Percentiles rank a stretch among this genome's conserved stretches.
Evolutionary conservation across 306 rosid species (phyloP).

Genomic region (Castanea crenata): DNA sequence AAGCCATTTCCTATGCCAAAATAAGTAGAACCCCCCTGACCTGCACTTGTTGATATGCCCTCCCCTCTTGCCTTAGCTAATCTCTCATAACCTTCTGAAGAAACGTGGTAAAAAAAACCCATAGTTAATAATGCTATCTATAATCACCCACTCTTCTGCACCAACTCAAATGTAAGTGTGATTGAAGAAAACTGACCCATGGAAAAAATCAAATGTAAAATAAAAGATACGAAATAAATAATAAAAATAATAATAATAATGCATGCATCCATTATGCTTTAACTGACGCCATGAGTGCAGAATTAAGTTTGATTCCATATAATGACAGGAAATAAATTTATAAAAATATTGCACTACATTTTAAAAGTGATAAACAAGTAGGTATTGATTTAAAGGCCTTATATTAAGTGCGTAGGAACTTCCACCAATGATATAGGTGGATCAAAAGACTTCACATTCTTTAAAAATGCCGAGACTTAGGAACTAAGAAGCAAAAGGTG

Average conservation of each 20-base stretch:
- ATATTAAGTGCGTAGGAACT: not conserved
- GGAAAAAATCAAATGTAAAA: not conserved
- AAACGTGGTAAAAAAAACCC: slow-evolving; percentile 9
- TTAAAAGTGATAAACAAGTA: not conserved
- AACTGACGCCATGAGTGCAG: not conserved
- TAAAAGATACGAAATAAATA: not conserved
- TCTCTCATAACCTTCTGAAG: slow-evolving; percentile 81
- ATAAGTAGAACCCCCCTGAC: slow-evolving; percentile 34
- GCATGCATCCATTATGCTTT: not conserved
- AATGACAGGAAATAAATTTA: not conserved
- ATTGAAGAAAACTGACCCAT: not conserved
- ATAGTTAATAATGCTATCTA: slow-evolving; percentile 8
- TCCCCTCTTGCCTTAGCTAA: slow-evolving; percentile 53
- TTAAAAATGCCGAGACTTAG: no score
- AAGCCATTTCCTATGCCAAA: slow-evolving; percentile 30
- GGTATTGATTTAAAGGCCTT: not conserved
- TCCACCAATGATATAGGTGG: no score
- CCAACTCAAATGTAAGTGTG: not conserved
- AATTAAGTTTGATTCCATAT: not conserved
- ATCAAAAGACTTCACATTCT: no score
- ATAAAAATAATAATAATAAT: not conserved
- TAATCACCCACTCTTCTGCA: not conserved
- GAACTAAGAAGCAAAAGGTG: no score
- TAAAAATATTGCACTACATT: not conserved
- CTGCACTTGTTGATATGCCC: slow-evolving; percentile 42